Base-by-base conservation (phyloP, 495 filamentous ascomycete species). In the Halenospora varia region DNA sequence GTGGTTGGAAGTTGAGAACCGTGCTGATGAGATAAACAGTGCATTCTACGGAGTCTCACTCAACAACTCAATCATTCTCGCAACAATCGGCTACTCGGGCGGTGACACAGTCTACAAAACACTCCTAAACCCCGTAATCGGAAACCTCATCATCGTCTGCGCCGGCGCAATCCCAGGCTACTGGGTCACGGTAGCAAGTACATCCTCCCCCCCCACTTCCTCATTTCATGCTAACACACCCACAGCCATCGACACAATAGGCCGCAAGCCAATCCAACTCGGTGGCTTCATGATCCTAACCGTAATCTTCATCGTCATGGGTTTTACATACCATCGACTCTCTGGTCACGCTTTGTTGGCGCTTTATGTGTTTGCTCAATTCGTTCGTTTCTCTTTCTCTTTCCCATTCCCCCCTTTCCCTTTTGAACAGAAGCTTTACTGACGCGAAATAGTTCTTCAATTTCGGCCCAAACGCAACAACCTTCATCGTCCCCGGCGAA, bases 401-500 rank as follows among this genome's bases (percentile, higher is more conserved):
- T n/a, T 35, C 29, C 4, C 13, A 35, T 13, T 35, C 4, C 13
- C 29, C 29, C 29, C 29, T 35, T 35, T 35, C 13, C 29, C 29
- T 35, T 35, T 35, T n/a, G n/a, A n/a, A n/a, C n/a, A n/a, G n/a
- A n/a, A n/a, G n/a, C n/a, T n/a, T n/a, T n/a, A n/a, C n/a, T n/a
- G n/a, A n/a, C n/a, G n/a, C n/a, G n/a, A n/a, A n/a, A 45, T 20
- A 45, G 42, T 88, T 89, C 75, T 93, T 92, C 80, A 92, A 93
- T 74, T 92, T 81, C 66, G 87, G 73, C 1, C 90, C 91, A 49
- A 96, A 96, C 71, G 82, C 87, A 20, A 92, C 90, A 3, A 96
- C 91, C 18, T 96, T 96, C 80, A 88, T 96, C 62, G 88, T 96
- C 1, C 90, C 91, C 10, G 90, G 88, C n/a, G 92, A 96, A 65